These are phyloP conservation scores for Annulohypoxylon stygium DNA, from an alignment of 495 filamentous ascomycete species.

Conservation along the genomic window DNA sequence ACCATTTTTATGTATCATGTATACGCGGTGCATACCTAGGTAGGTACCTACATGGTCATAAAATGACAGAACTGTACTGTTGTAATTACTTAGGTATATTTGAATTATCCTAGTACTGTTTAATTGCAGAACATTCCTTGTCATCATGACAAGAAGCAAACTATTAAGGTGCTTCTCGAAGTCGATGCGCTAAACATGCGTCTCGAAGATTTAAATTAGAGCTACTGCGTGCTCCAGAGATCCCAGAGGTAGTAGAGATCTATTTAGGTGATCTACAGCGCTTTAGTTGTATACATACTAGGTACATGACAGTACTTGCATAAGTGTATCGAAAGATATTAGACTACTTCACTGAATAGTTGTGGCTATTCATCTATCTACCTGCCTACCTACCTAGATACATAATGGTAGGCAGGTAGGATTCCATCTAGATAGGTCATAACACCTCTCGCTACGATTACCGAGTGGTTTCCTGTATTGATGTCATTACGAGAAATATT, in stretches of 20 bases:
- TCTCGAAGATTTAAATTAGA: constrained; percentile 6
- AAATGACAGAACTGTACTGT: constrained; percentile 8
- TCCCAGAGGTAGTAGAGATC: constrained; percentile 34
- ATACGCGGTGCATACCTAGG: not conserved
- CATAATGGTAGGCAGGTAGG: no score
- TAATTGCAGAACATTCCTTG: constrained; percentile 11
- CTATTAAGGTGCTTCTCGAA: not conserved
- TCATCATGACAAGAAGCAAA: not conserved
- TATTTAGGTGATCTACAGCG: constrained; percentile 39
- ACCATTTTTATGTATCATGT: constrained; percentile 26
- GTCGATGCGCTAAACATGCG: not conserved
- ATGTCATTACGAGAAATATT: constrained; percentile 30
- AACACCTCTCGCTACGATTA: constrained; percentile 18
- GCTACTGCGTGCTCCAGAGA: constrained; percentile 20
- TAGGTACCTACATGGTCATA: constrained; percentile 2
- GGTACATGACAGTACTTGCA: constrained; percentile 2
- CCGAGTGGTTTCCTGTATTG: constrained; percentile 14
- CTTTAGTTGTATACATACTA: constrained; percentile 17
- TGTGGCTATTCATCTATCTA: not conserved
- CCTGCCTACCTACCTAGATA: no score
- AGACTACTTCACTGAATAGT: not conserved
- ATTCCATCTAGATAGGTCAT: constrained; percentile 25
- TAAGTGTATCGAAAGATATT: not conserved
- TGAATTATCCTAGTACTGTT: not conserved
- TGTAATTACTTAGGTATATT: no score